These are phyloP conservation scores for Rutstroemia sp. DNA, from an alignment of 2,329 filamentous ascomycete species.

Conservation along the genomic window DNA sequence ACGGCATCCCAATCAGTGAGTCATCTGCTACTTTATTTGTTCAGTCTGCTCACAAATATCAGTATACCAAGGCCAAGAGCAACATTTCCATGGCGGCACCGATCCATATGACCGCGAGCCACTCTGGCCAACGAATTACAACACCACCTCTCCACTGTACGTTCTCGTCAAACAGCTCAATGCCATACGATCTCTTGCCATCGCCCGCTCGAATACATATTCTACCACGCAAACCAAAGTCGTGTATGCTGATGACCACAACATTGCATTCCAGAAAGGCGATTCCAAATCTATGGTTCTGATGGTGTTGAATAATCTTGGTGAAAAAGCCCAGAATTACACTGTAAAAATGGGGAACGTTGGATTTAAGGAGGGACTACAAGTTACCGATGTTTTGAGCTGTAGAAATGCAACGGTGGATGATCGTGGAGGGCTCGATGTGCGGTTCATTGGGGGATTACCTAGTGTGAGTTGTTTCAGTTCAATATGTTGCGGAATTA, in stretches of 20 bases:
- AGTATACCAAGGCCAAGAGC: constrained; percentile 45
- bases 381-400: constrained; percentile 14
- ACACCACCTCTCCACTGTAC: constrained; percentile 33
- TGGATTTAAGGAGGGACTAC: constrained; percentile 5
- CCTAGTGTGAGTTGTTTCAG: not conserved
- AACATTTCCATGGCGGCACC: constrained; percentile 35
- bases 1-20: constrained; percentile 41
- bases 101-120: constrained; percentile 38
- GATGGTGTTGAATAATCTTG: constrained; percentile 34
- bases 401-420: constrained; percentile 7
- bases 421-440: constrained; percentile 1
- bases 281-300: constrained; percentile 10
- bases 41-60: not conserved
- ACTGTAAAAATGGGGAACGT: constrained; percentile 5
- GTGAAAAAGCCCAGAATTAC: constrained; percentile 14
- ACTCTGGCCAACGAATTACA: constrained; percentile 34
- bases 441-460: not conserved
- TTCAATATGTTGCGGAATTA: not conserved
- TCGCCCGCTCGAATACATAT: constrained; percentile 3
- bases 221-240: constrained; percentile 10
- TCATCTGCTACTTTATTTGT: constrained; percentile 24
- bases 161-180: constrained; percentile 26
- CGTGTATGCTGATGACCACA: constrained; percentile 13
- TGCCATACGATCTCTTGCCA: constrained; percentile 11
- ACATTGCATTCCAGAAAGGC: constrained; percentile 15